Evolutionary conservation across 345 rosid species (phyloP).

Genomic region (Salix koriyanagi): DNA sequence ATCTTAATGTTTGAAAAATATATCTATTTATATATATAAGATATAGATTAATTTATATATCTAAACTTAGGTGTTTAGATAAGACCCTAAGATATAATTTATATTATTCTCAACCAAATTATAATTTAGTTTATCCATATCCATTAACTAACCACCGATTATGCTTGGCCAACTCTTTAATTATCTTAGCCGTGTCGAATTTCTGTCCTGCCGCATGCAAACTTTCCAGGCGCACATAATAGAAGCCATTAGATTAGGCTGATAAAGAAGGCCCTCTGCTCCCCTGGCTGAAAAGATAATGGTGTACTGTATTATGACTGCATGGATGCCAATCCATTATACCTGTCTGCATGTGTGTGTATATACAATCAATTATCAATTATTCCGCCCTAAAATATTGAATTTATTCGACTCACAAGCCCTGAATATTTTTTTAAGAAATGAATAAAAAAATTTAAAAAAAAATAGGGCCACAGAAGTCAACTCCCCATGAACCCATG

Average conservation of each 20-base stretch:
- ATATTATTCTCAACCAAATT: too few species aligned
- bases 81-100: too few species aligned
- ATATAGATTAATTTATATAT: too few species aligned
- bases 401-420: background rate
- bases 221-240: background rate
- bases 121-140: background rate
- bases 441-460: background rate
- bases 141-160: background rate
- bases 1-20: too few species aligned
- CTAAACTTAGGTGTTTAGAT: too few species aligned
- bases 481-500: constrained; percentile 20
- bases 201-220: background rate
- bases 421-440: background rate
- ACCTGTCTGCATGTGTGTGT: background rate
- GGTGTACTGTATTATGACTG: background rate
- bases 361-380: background rate
- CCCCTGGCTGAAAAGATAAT: background rate
- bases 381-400: background rate
- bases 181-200: background rate
- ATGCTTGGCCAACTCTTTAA: background rate
- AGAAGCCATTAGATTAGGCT: background rate
- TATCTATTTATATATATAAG: too few species aligned
- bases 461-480: background rate
- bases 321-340: background rate
- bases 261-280: background rate